Evolutionary conservation across 306 rosid species (phyloP).

Genomic region (Nissolia schottii): DNA sequence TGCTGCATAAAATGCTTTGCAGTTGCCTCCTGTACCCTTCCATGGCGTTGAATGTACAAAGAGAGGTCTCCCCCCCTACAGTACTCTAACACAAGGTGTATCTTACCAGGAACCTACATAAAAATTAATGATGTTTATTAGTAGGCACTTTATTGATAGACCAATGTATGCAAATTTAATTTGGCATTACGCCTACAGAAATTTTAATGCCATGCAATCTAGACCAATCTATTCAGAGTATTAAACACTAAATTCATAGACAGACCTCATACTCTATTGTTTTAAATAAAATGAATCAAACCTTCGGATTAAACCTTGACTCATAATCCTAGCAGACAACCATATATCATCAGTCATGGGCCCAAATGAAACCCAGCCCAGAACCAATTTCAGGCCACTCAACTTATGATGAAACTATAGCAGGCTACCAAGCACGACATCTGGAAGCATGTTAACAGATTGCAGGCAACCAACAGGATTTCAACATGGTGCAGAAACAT

Average conservation of each 20-base stretch:
- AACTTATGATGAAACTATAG: not conserved
- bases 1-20: conserved; percentile 96
- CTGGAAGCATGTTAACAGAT: not conserved
- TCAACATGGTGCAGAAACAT: conserved; percentile 8
- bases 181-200: not conserved
- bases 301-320: conserved; percentile 2
- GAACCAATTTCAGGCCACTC: not conserved
- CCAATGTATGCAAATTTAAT: conserved; percentile 11
- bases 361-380: conserved; percentile 8
- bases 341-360: conserved; percentile 1
- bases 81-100: conserved; percentile 91
- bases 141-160: not conserved
- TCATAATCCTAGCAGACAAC: not conserved
- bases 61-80: conserved; percentile 98
- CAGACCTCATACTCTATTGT: conserved; percentile 8
- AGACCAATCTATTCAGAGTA: conserved; percentile 13
- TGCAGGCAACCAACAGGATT: not conserved
- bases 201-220: not conserved
- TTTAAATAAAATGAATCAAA: not conserved
- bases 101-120: conserved; percentile 87
- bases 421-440: not conserved
- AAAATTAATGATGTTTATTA: conserved; percentile 23
- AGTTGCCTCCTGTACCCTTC: conserved; percentile 73
- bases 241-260: not conserved
- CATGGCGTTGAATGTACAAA: conserved; percentile 74